These are phyloP conservation scores for Camptophora hylomeconis DNA, from an alignment of 2,329 filamentous ascomycete species.

Conservation along the genomic window DNA sequence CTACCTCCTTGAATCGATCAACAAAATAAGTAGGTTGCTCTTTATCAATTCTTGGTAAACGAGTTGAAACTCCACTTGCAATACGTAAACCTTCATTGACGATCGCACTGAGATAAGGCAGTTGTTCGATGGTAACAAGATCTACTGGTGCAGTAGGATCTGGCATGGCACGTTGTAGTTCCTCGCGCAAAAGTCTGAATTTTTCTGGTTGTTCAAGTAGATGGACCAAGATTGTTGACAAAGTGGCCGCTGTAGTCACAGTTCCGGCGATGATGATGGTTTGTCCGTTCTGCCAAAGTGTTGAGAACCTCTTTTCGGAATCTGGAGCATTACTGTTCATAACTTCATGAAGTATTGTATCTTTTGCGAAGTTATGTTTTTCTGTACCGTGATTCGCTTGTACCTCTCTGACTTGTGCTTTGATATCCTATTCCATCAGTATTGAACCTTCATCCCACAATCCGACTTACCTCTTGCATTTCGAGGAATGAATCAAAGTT, in stretches of 20 bases:
- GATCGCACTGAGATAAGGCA: conserved; percentile 20
- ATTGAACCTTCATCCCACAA: neutral
- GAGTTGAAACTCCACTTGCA: conserved; percentile 20
- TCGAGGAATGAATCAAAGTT: conserved; percentile 7
- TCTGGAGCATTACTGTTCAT: conserved; percentile 19
- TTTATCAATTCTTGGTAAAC: conserved; percentile 18
- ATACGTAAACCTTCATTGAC: conserved; percentile 24
- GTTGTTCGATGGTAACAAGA: conserved; percentile 14
- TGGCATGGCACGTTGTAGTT: conserved; percentile 7
- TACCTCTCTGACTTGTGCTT: conserved; percentile 7
- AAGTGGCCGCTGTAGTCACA: conserved; percentile 14
- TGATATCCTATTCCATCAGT: conserved; percentile 6
- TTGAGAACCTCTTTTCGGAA: conserved; percentile 20
- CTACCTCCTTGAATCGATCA: conserved; percentile 2
- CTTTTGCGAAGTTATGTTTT: conserved; percentile 6
- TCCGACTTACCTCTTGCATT: conserved; percentile 3
- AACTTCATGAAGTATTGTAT: conserved; percentile 15
- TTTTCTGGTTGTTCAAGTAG: conserved; percentile 13
- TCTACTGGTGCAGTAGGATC: conserved; percentile 6
- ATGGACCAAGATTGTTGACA: conserved; percentile 13
- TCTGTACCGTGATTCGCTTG: conserved; percentile 7
- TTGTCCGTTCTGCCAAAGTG: conserved; percentile 18
- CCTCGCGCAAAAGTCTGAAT: conserved; percentile 20
- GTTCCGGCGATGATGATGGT: conserved; percentile 14
- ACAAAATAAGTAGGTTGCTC: conserved; percentile 7